phyloP scores from a whole-genome alignment of 129 eudicot genomes.

The Saposhnikovia divaricata region DNA sequence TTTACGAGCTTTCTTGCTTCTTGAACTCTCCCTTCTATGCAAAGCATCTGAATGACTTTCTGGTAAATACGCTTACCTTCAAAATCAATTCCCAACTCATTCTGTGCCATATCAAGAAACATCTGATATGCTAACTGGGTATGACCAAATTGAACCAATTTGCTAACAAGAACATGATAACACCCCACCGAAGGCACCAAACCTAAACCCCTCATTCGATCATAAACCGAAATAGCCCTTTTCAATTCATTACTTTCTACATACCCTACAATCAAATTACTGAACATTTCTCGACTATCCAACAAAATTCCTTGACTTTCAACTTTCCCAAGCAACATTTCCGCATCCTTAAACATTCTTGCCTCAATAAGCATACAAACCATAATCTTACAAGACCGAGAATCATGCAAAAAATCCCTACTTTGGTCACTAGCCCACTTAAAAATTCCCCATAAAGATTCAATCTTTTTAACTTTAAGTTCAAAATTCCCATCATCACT shows the following conservation, averaged over 20 bases:
- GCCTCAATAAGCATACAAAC: constrained; percentile 50
- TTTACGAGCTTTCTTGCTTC: constrained; percentile 65
- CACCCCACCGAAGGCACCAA: constrained; percentile 46
- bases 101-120: constrained; percentile 39
- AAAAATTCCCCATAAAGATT: constrained; percentile 64
- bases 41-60: constrained; percentile 39
- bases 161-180: constrained; percentile 35
- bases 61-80: constrained; percentile 26
- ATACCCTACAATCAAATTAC: constrained; percentile 64
- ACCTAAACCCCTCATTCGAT: constrained; percentile 45
- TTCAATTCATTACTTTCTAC: constrained; percentile 39
- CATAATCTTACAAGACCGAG: constrained; percentile 55
- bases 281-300: constrained; percentile 49
- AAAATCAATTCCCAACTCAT: constrained; percentile 29
- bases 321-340: constrained; percentile 38
- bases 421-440: constrained; percentile 44
- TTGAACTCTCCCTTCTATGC: constrained; percentile 52
- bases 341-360: constrained; percentile 58
- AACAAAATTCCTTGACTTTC: constrained; percentile 47
- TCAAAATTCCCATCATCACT: constrained; percentile 23
- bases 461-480: constrained; percentile 44
- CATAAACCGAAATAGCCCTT: constrained; percentile 35
- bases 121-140: constrained; percentile 27
- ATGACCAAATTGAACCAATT: constrained; percentile 41
- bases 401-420: constrained; percentile 42